Base-by-base conservation (phyloP, 768 basidiomycete genomes). In the Suillus fuscotomentosus region DNA sequence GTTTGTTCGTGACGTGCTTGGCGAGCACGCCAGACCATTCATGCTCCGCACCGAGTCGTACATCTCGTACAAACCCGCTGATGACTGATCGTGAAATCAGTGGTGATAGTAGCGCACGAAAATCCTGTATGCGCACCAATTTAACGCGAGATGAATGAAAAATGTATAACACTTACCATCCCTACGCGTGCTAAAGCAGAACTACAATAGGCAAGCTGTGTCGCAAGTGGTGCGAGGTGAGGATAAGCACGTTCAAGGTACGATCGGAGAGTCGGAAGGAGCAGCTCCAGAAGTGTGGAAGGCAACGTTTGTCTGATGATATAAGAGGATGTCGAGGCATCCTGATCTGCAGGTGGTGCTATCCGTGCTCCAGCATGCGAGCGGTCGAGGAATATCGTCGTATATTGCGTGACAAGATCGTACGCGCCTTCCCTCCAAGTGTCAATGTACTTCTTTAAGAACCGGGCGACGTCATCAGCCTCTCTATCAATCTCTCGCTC, bases 121-220 rank as follows among this genome's bases (percentile, higher is more conserved):
- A 99, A 73, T 97, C 75, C 75, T 76, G 39, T 6, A 31, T 31
- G 27, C 68, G 56, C 17, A 13, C 17, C 17, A 66, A 34, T 48
- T 65, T n/a, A 20, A 55, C 11, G 36, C 51, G 65, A 24, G 27
- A 39, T 39, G 17, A 17, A 47, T 22, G 31, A 60, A 36, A 22
- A 14, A n/a, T 53, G 20, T 27, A 20, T 48, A 17, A 34, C 53
- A 68, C 76, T 10, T 48, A 76, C 96, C 70, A 97, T 83, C 0
- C 97, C 97, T 17, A 97, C 84, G n/a, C 95, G 87, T 0, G 93
- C 84, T 71, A 97, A 97, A 1, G 95, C 95, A 20, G 88, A 87
- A 9, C 95, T 88, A 73, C 96, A 97, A 76, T 99, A 98, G 14
- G 92, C 91, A 53, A 99, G 84, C 70, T 99, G 97, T 0, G 95